Evolutionary conservation across 768 basidiomycete species (phyloP).

Genomic region (Lactarius deliciosus): DNA sequence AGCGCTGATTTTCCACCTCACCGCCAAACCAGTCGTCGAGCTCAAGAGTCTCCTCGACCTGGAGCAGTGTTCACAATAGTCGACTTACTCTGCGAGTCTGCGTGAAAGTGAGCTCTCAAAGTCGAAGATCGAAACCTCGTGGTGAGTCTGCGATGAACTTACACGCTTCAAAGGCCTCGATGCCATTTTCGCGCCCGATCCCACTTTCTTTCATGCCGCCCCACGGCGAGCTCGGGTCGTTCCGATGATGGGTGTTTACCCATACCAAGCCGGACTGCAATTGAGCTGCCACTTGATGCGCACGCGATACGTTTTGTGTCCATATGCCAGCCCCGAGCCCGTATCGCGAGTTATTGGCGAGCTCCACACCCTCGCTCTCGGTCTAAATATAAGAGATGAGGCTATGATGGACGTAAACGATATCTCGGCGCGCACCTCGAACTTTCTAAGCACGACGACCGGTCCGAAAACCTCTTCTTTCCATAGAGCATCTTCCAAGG

Average conservation of each 20-base stretch:
- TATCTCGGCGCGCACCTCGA: conserved; percentile 40
- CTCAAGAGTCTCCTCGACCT: conserved; percentile 51
- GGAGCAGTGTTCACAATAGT: conserved; percentile 72
- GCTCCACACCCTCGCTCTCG: conserved; percentile 60
- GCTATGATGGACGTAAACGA: background rate
- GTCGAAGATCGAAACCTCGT: background rate
- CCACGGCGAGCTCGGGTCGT: conserved; percentile 89
- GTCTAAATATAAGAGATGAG: conserved; percentile 36
- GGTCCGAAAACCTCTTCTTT: conserved; percentile 85
- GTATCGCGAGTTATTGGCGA: conserved; percentile 78
- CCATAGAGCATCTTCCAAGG: conserved; percentile 64
- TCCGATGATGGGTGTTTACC: conserved; percentile 88
- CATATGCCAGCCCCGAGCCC: conserved; percentile 81
- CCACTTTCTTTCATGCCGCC: conserved; percentile 91
- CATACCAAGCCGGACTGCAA: conserved; percentile 80
- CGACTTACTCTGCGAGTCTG: conserved; percentile 86
- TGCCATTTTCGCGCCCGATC: conserved; percentile 81
- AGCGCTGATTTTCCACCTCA: conserved; percentile 49
- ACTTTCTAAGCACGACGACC: conserved; percentile 67
- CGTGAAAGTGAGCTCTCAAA: background rate
- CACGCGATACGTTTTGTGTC: conserved; percentile 72
- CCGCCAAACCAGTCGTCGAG: conserved; percentile 82
- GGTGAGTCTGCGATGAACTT: conserved; percentile 34
- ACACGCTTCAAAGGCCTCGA: conserved; percentile 81
- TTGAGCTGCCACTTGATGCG: conserved; percentile 67